phyloP scores from a whole-genome alignment of 2,329 filamentous ascomycete species.

The Arthrobotrys sphaeroides region DNA sequence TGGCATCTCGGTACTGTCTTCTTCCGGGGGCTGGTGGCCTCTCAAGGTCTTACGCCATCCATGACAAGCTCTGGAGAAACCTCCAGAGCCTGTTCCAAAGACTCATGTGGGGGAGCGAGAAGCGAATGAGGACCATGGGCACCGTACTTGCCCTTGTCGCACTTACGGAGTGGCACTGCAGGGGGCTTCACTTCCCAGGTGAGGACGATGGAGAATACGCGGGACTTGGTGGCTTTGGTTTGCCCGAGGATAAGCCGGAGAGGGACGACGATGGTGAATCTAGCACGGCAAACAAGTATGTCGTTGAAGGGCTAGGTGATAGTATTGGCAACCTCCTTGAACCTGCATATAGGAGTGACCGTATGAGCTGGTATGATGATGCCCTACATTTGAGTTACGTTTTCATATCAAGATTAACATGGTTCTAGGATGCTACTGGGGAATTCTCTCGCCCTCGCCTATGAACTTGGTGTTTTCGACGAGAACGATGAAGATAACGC shows the following conservation, averaged over 20 bases:
- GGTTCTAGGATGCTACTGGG: conserved; percentile 99
- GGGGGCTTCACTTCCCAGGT: conserved; percentile 89
- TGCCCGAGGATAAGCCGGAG: conserved; percentile 70
- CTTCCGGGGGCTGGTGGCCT: conserved; percentile 81
- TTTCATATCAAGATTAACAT: conserved; percentile 67
- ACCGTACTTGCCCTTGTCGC: conserved; percentile 95
- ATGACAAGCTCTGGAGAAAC: conserved; percentile 94
- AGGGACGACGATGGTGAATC: conserved; percentile 59
- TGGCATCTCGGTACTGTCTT: conserved; percentile 84
- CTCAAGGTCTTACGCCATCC: conserved; percentile 87
- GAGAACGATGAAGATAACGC: conserved; percentile 74
- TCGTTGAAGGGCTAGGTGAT: conserved; percentile 67
- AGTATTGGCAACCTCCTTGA: conserved; percentile 96
- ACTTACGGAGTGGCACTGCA: conserved; percentile 95
- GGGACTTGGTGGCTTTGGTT: conserved; percentile 71
- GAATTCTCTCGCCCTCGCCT: conserved; percentile 86
- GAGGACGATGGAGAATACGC: conserved; percentile 73
- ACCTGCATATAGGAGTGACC: conserved; percentile 81
- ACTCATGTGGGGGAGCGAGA: conserved; percentile 78
- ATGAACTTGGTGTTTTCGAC: conserved; percentile 95
- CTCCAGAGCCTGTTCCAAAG: conserved; percentile 94
- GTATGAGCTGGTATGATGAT: conserved; percentile 46
- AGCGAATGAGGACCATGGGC: conserved; percentile 76
- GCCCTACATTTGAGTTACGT: not conserved
- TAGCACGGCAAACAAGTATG: conserved; percentile 67